These are phyloP conservation scores for Rhizopus microsporus DNA, from an alignment of 371 early-diverging fungal species.

Conservation along the genomic window DNA sequence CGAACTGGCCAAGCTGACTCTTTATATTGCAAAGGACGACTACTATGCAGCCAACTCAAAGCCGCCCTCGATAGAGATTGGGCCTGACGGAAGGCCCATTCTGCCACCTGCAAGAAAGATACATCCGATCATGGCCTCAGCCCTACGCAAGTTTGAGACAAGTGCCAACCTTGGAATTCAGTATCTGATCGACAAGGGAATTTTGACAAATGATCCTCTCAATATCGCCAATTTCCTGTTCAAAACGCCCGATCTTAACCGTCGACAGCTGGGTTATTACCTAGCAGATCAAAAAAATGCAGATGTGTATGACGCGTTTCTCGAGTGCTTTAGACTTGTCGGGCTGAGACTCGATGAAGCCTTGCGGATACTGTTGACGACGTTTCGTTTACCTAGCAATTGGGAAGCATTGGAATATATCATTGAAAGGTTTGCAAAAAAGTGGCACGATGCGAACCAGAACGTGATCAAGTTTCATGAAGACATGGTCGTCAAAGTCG, in stretches of 20 bases:
- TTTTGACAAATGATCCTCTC: conserved; percentile 66
- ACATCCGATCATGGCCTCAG: conserved; percentile 61
- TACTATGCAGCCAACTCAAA: conserved; percentile 28
- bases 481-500: conserved; percentile 72
- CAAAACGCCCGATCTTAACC: conserved; percentile 76
- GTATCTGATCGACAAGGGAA: conserved; percentile 71
- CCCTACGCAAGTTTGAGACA: conserved; percentile 69
- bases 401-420: conserved; percentile 76
- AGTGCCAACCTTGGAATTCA: conserved; percentile 71
- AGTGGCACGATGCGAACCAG: conserved; percentile 71
- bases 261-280: conserved; percentile 73
- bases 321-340: conserved; percentile 74
- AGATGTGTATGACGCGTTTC: conserved; percentile 71
- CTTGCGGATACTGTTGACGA: conserved; percentile 70
- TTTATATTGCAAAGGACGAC: conserved; percentile 56
- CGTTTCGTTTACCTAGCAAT: conserved; percentile 78
- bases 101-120: conserved; percentile 51
- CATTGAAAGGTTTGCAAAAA: conserved; percentile 76
- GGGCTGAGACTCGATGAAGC: conserved; percentile 80
- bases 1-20: conserved; percentile 53
- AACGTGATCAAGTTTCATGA: conserved; percentile 62
- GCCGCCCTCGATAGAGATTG: conserved; percentile 12
- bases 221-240: conserved; percentile 84
- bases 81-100: conserved; percentile 20
- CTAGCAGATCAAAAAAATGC: conserved; percentile 52